Percentiles rank a stretch among this genome's conserved stretches.
These are phyloP conservation scores for Trichoderma polysporum DNA, from an alignment of 2,329 filamentous ascomycete genomes.

Conservation along the genomic window DNA sequence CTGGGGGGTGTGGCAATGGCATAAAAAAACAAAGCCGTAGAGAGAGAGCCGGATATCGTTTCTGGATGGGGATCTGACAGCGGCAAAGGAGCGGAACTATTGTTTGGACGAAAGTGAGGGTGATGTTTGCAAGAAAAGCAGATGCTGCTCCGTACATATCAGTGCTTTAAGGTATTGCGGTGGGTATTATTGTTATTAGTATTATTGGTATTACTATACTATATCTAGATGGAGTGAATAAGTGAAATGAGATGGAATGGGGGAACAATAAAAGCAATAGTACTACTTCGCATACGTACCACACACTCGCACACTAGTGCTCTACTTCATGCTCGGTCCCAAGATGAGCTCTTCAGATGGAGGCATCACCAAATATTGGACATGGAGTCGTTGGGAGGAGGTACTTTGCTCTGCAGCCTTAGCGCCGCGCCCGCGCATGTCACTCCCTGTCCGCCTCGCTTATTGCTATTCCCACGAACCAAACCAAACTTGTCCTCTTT, in stretches of 20 bases:
- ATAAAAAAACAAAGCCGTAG: background rate
- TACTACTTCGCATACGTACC: too few species aligned
- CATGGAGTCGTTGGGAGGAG: background rate
- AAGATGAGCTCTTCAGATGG: background rate
- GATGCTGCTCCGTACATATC: background rate
- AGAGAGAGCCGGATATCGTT: background rate
- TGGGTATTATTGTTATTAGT: background rate
- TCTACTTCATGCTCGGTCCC: too few species aligned
- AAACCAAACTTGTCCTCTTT: background rate
- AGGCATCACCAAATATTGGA: background rate
- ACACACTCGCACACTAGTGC: too few species aligned
- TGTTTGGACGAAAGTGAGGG: constrained; percentile 4
- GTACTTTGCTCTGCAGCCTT: background rate
- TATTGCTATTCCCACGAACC: background rate
- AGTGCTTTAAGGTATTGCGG: too few species aligned
- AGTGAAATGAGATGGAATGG: background rate
- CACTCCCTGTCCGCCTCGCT: background rate
- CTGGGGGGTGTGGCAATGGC: background rate
- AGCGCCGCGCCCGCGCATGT: background rate
- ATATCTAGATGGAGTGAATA: background rate
- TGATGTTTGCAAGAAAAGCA: background rate
- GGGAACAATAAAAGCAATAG: too few species aligned
- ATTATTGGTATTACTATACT: background rate
- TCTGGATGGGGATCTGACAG: background rate
- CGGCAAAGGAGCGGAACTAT: background rate